Evolutionary conservation across 1,139 yeast genomes (phyloP), one percentile per base, ranked within the genome.

Genomic region (Pneumocystis sp.): DNA sequence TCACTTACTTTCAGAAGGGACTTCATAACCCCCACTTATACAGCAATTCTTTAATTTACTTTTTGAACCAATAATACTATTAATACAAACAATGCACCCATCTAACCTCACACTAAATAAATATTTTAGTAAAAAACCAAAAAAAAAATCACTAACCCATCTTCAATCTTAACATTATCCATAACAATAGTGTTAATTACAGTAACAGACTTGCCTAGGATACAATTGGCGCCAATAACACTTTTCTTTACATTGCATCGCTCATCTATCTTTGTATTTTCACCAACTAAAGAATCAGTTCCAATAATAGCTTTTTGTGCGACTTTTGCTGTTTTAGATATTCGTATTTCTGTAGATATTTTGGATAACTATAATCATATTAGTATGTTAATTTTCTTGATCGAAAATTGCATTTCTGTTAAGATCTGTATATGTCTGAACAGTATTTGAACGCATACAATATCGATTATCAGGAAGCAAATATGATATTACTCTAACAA

Each of bases 191-290:
- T 89, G 1, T 96, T 97, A 0, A 91, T 88, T 67, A 95, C 81
- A 71, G 93, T 85, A 73, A 96, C 95, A 69, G 90, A 82, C 73
- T 84, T 86, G 62, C 98, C 98, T 66, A 95, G 84, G 21, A 71
- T 77, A 76, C 96, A 89, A 70, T 82, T 80, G n/a, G 79, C 76
- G 8, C 96, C 96, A 60, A 95, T 80, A 17, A 89, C 90, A 0
- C 96, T 83, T 68, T 86, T 80, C 77, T 95, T 95, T 65, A 95
- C 89, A 73, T 86, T 89, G 25, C 96, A 87, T 71, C 84, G 84
- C 71, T 87, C 96, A 42, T 87, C 89, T 64, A 89, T 75, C 1
- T 74, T 74, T 21, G 89, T 81, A 61, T 77, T 76, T 4, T 77
- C 77, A 17, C 90, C 95, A 3, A 89, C 83, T 63, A 85, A 76